Conservation (phyloP, 352 stramenopile genomes). For the Poterioochromonas sp. region DNA sequence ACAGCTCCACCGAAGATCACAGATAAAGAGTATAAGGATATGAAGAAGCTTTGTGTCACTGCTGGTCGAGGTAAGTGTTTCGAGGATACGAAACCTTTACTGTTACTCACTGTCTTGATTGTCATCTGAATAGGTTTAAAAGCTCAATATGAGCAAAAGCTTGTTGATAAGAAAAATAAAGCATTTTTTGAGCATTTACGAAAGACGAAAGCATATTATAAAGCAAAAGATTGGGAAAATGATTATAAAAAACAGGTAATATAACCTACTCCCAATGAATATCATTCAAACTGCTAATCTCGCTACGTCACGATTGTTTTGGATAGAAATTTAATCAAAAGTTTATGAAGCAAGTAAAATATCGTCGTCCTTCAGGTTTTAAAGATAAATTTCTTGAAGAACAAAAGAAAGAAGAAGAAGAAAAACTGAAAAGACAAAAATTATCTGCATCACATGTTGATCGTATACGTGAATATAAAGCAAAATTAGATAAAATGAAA, state of each 20-base stretch:
- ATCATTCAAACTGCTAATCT: background rate
- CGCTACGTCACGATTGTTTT: background rate
- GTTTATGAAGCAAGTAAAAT: background rate
- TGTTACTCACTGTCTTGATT: too few species aligned
- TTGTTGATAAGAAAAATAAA: slow-evolving; percentile 1
- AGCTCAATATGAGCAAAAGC: background rate
- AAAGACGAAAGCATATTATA: background rate
- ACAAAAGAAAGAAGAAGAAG: background rate
- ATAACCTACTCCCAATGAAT: background rate
- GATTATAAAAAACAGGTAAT: slow-evolving; percentile 26
- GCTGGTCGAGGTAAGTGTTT: too few species aligned
- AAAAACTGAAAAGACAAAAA: background rate
- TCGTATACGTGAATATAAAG: background rate
- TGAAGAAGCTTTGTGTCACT: slow-evolving; percentile 15
- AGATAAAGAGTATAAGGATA: background rate
- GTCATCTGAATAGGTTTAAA: background rate
- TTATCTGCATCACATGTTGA: background rate
- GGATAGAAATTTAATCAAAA: background rate
- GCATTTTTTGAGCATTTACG: background rate
- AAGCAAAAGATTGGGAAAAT: slow-evolving; percentile 16
- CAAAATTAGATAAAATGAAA: background rate
- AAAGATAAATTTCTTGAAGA: background rate
- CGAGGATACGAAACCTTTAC: too few species aligned
- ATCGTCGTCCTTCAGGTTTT: background rate
- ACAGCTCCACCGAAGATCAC: background rate